phyloP scores from a whole-genome alignment of 2,329 filamentous ascomycete species.

The Botryotinia convoluta region DNA sequence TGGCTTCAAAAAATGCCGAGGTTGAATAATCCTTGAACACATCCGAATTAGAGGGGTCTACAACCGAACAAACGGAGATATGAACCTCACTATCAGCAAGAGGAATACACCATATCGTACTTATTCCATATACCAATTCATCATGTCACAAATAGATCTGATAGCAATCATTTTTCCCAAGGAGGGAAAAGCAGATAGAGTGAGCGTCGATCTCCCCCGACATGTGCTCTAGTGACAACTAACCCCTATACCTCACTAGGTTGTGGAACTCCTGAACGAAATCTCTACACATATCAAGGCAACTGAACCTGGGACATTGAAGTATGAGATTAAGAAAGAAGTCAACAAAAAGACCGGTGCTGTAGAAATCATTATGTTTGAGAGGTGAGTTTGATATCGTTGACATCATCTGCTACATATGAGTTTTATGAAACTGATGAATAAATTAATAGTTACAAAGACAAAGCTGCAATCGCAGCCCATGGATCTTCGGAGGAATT shows the following conservation, averaged over 20 bases:
- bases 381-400: slow-evolving; percentile 28
- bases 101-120: background rate
- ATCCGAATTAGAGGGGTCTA: background rate
- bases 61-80: background rate
- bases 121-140: slow-evolving; percentile 9
- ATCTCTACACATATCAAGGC: slow-evolving; percentile 28
- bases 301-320: slow-evolving; percentile 34
- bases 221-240: background rate
- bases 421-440: background rate
- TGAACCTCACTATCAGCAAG: background rate
- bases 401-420: background rate
- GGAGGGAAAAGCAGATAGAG: slow-evolving; percentile 33
- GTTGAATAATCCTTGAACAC: background rate
- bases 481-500: slow-evolving; percentile 31
- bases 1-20: slow-evolving; percentile 1
- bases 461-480: slow-evolving; percentile 30
- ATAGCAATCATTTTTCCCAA: slow-evolving; percentile 33
- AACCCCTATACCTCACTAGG: slow-evolving; percentile 22
- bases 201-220: slow-evolving; percentile 19
- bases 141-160: slow-evolving; percentile 30
- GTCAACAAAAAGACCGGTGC: slow-evolving; percentile 32
- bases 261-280: slow-evolving; percentile 32
- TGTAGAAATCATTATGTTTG: slow-evolving; percentile 35
- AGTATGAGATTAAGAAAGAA: slow-evolving; percentile 31
- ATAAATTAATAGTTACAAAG: slow-evolving; percentile 30